phyloP scores from a whole-genome alignment of 2,329 filamentous ascomycete species.

The Hymenoscyphus repandus region DNA sequence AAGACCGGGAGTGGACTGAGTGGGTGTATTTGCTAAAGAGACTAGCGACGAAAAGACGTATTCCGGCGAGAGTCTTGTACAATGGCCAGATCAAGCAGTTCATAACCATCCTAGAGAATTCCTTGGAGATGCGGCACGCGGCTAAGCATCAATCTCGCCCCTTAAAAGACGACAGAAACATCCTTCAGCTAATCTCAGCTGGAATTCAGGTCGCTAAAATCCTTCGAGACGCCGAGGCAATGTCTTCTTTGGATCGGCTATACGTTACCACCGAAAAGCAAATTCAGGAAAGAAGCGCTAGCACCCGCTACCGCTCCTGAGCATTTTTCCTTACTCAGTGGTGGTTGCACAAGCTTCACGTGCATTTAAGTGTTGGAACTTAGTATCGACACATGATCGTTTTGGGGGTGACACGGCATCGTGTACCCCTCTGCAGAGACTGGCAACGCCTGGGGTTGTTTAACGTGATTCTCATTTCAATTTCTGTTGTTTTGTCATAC shows the following conservation, averaged over 20 bases:
- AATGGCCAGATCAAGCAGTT: slow-evolving; percentile 90
- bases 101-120: slow-evolving; percentile 83
- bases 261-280: slow-evolving; percentile 77
- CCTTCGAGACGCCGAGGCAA: slow-evolving; percentile 75
- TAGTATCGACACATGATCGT: slow-evolving; percentile 3
- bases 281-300: slow-evolving; percentile 60
- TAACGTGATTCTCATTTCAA: slow-evolving; percentile 1
- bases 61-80: slow-evolving; percentile 78
- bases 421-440: slow-evolving; percentile 1
- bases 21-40: slow-evolving; percentile 86
- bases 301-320: slow-evolving; percentile 26
- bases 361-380: slow-evolving; percentile 11
- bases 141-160: slow-evolving; percentile 79
- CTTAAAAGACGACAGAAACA: slow-evolving; percentile 83
- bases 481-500: slow-evolving; percentile 6
- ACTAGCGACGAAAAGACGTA: slow-evolving; percentile 78
- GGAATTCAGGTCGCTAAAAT: slow-evolving; percentile 86
- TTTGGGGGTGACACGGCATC: background rate
- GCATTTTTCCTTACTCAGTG: slow-evolving; percentile 2
- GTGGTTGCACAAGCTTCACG: slow-evolving; percentile 21
- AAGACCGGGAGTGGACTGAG: slow-evolving; percentile 84
- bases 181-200: slow-evolving; percentile 80
- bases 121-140: slow-evolving; percentile 79
- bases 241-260: slow-evolving; percentile 74
- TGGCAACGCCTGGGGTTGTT: background rate